These are phyloP conservation scores for Amylocarpus encephaloides DNA, from an alignment of 2,329 filamentous ascomycete species.

Conservation along the genomic window DNA sequence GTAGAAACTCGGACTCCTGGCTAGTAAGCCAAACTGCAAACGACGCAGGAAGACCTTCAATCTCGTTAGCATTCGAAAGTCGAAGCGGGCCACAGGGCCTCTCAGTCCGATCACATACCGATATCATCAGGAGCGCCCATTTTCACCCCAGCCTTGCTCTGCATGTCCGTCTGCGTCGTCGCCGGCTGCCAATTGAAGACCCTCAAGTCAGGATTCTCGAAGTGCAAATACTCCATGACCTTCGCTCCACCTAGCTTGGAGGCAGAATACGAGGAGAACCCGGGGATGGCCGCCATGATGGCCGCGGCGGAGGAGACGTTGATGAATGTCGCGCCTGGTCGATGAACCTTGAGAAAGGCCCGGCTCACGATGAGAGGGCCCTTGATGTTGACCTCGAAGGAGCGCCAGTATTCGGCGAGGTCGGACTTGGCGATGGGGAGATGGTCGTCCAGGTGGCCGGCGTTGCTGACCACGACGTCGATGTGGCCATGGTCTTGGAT, in stretches of 20 bases:
- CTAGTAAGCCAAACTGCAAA: constrained; percentile 20
- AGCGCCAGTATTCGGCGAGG: constrained; percentile 26
- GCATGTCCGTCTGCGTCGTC: constrained; percentile 6
- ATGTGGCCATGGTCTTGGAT: constrained; percentile 28
- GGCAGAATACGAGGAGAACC: constrained; percentile 35
- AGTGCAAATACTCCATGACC: constrained; percentile 37
- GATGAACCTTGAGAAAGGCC: constrained; percentile 2
- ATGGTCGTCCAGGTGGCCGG: constrained; percentile 29
- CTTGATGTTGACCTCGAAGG: constrained; percentile 10
- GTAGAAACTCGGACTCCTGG: constrained; percentile 40
- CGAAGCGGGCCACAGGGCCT: background rate
- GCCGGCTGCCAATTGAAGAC: constrained; percentile 41
- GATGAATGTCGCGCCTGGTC: background rate
- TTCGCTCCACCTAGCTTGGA: constrained; percentile 38
- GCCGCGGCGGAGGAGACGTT: background rate
- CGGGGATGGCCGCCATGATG: constrained; percentile 5
- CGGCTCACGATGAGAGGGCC: constrained; percentile 1
- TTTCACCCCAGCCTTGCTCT: background rate
- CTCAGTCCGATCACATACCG: background rate
- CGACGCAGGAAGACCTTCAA: constrained; percentile 14
- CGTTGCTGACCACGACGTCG: constrained; percentile 37
- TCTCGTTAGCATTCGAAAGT: background rate
- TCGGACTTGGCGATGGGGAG: constrained; percentile 28
- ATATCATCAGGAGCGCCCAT: background rate
- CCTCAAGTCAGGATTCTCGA: constrained; percentile 36